Evolutionary conservation across 805 yeast genomes (phyloP).

Genomic region (Pichia pseudocactophila): DNA sequence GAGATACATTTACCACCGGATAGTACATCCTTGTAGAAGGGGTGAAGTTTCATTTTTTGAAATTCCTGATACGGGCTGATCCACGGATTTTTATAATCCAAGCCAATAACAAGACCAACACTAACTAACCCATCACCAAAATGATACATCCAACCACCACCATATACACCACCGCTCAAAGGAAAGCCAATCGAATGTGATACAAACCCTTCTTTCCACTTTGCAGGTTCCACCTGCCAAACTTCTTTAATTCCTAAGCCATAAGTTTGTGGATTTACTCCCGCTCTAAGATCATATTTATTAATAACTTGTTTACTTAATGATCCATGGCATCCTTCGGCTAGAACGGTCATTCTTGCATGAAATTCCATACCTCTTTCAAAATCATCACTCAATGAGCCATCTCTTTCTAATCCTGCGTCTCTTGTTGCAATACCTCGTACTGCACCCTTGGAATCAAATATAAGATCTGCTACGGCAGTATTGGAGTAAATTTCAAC

Average conservation of each 20-base stretch:
- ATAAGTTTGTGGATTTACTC: constrained; percentile 73
- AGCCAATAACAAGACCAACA: constrained; percentile 89
- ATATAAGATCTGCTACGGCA: constrained; percentile 71
- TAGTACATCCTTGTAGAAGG: constrained; percentile 63
- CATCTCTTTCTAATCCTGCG: constrained; percentile 71
- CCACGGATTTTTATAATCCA: constrained; percentile 93
- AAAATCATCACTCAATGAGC: constrained; percentile 65
- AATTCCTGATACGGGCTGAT: constrained; percentile 93
- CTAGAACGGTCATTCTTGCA: constrained; percentile 79
- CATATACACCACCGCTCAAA: constrained; percentile 61
- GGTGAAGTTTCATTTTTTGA: constrained; percentile 89
- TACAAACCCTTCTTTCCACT: constrained; percentile 71
- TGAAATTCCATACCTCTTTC: constrained; percentile 97
- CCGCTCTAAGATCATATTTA: constrained; percentile 58
- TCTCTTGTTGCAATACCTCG: constrained; percentile 93
- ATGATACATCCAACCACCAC: constrained; percentile 97
- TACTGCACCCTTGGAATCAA: constrained; percentile 51
- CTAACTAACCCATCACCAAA: constrained; percentile 89
- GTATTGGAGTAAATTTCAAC: constrained; percentile 92
- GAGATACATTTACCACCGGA: constrained; percentile 89
- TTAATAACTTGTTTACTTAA: constrained; percentile 68
- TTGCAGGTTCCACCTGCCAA: constrained; percentile 86
- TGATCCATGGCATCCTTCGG: constrained; percentile 99
- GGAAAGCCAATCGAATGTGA: constrained; percentile 91
- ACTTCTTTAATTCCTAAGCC: constrained; percentile 95